A percentile compares a stretch with the other conserved stretches of the same genome.
Conservation (phyloP, 352 stramenopile genomes). For the Globisporangium parvum region DNA sequence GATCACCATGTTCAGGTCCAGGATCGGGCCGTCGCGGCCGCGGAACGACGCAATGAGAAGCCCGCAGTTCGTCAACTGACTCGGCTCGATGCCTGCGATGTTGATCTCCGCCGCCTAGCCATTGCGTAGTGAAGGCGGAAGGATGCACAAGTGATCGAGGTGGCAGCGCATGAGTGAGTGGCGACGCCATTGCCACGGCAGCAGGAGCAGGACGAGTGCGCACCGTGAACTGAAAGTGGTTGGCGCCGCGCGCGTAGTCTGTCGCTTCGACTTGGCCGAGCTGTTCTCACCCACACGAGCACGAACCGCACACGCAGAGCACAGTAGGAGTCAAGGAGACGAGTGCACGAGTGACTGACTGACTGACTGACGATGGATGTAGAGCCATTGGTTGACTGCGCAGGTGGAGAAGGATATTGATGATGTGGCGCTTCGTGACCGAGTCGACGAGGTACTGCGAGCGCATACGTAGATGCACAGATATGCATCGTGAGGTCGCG, state of each 20-base stretch:
- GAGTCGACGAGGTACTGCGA: conserved; percentile 80
- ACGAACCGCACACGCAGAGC: neutral
- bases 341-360: neutral
- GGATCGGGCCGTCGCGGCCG: conserved; percentile 60
- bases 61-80: conserved; percentile 85
- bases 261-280: conserved; percentile 58
- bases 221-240: conserved; percentile 86
- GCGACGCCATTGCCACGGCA: neutral
- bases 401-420: conserved; percentile 67
- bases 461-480: neutral
- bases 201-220: conserved; percentile 9
- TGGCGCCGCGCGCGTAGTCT: conserved; percentile 59
- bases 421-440: conserved; percentile 79
- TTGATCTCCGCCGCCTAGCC: conserved; percentile 58
- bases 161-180: neutral
- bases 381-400: neutral
- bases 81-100: conserved; percentile 66
- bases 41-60: conserved; percentile 81
- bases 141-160: neutral
- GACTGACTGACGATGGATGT: too few relatives aligned
- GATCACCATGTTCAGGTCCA: conserved; percentile 87
- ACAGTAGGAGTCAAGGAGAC: conserved; percentile 24
- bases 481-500: neutral
- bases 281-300: conserved; percentile 28
- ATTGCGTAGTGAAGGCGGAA: neutral